phyloP scores from a whole-genome alignment of 2,329 filamentous ascomycete genomes.

The Xylariaceae sp. region DNA sequence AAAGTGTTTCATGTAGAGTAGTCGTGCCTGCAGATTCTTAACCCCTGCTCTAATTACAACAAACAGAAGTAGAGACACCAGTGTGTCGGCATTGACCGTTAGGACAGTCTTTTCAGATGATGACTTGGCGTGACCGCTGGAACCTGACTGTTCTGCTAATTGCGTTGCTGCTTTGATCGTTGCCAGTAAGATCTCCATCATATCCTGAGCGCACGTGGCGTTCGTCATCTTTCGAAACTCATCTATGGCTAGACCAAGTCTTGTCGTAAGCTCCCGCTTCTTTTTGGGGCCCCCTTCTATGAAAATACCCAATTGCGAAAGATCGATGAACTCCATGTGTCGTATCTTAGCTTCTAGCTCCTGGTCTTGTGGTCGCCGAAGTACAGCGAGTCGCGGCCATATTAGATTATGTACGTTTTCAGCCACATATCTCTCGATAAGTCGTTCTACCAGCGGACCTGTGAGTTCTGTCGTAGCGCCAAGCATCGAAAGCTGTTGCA shows the following conservation, averaged over 20 bases:
- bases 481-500: slow-evolving; percentile 89
- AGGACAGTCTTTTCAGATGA: slow-evolving; percentile 61
- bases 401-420: slow-evolving; percentile 92
- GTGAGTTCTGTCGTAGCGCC: slow-evolving; percentile 94
- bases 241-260: slow-evolving; percentile 80
- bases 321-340: slow-evolving; percentile 92
- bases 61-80: slow-evolving; percentile 89
- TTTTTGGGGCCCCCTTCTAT: slow-evolving; percentile 79
- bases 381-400: slow-evolving; percentile 80
- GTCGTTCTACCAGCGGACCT: slow-evolving; percentile 85
- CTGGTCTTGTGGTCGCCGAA: slow-evolving; percentile 81
- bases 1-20: slow-evolving; percentile 96
- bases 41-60: slow-evolving; percentile 93
- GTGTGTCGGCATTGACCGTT: slow-evolving; percentile 81
- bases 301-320: slow-evolving; percentile 89
- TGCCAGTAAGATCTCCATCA: slow-evolving; percentile 80
- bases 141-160: slow-evolving; percentile 58
- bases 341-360: slow-evolving; percentile 89
- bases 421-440: slow-evolving; percentile 93
- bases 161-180: slow-evolving; percentile 86
- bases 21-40: slow-evolving; percentile 82
- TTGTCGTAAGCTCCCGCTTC: slow-evolving; percentile 80
- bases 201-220: slow-evolving; percentile 83
- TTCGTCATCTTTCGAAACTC: slow-evolving; percentile 86
- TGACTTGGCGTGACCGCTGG: slow-evolving; percentile 44